phyloP scores from a whole-genome alignment of 495 filamentous ascomycete genomes.

The Daldinia caldariorum region DNA sequence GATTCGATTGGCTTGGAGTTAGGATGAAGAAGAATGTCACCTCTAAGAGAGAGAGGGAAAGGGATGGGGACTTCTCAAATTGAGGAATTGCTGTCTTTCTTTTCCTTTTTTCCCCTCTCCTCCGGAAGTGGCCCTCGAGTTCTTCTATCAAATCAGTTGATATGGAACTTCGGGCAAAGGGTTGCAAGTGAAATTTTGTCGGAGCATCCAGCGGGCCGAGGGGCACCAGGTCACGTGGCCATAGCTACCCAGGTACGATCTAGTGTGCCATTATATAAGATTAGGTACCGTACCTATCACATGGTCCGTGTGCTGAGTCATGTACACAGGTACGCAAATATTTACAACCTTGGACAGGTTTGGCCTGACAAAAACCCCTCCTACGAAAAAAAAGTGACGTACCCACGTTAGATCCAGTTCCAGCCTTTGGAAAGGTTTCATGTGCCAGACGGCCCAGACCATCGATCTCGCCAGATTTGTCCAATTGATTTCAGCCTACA shows the following conservation, averaged over 20 bases:
- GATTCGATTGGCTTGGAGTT: neutral
- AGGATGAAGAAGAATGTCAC: neutral
- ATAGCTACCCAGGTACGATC: too few species aligned
- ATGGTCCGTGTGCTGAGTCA: neutral
- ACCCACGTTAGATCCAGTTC: conserved; percentile 16
- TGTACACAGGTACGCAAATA: conserved; percentile 5
- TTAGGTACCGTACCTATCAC: too few species aligned
- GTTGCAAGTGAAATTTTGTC: conserved; percentile 28
- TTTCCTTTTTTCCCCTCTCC: conserved; percentile 8
- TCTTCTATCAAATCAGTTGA: neutral
- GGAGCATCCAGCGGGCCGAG: conserved; percentile 33
- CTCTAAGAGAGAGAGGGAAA: conserved; percentile 5
- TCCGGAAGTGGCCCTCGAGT: conserved; percentile 1
- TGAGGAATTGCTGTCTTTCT: neutral
- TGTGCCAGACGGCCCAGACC: conserved; percentile 21
- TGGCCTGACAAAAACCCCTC: conserved; percentile 30
- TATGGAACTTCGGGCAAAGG: neutral
- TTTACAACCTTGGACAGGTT: neutral
- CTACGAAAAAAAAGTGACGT: conserved; percentile 37
- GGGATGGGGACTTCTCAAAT: neutral
- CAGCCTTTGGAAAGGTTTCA: conserved; percentile 26
- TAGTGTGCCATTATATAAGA: neutral
- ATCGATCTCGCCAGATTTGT: conserved; percentile 18
- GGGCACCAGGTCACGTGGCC: conserved; percentile 18
- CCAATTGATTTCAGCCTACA: conserved; percentile 40